Percentiles rank a stretch among this genome's conserved stretches.
phyloP scores from a whole-genome alignment of 345 rosid species.

The Ceriops tagal region DNA sequence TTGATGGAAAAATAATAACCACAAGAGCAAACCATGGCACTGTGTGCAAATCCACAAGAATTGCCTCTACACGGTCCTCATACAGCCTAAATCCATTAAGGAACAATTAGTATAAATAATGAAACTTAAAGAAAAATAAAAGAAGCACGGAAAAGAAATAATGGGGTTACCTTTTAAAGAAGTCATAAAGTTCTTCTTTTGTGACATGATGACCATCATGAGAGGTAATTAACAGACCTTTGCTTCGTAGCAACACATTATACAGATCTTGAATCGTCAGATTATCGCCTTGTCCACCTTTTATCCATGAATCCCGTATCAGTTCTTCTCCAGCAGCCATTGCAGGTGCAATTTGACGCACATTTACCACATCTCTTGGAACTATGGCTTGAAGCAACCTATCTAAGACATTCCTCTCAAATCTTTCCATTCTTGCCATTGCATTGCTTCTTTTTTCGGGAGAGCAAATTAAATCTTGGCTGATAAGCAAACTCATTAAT shows the following conservation, averaged over 20 bases:
- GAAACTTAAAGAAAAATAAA: not conserved
- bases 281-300: not conserved
- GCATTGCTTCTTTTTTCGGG: not conserved
- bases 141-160: not conserved
- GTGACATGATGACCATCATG: conserved; percentile 24
- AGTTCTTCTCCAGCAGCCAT: no score
- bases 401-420: conserved; percentile 10
- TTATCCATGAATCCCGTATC: not conserved
- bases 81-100: conserved; percentile 12
- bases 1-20: conserved; percentile 3
- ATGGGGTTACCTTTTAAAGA: conserved; percentile 15
- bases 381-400: conserved; percentile 6
- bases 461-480: conserved; percentile 6
- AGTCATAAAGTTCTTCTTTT: conserved; percentile 17
- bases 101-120: no score
- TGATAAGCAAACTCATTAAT: conserved; percentile 8
- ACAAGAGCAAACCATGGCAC: conserved; percentile 20
- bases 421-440: not conserved
- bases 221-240: conserved; percentile 32
- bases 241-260: not conserved
- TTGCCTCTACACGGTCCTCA: conserved; percentile 19
- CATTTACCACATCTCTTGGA: not conserved
- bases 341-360: not conserved
- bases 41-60: conserved; percentile 7
- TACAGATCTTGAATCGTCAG: no score